These are phyloP conservation scores for Sapria himalayana DNA, from an alignment of 345 rosid genomes.

Conservation along the genomic window DNA sequence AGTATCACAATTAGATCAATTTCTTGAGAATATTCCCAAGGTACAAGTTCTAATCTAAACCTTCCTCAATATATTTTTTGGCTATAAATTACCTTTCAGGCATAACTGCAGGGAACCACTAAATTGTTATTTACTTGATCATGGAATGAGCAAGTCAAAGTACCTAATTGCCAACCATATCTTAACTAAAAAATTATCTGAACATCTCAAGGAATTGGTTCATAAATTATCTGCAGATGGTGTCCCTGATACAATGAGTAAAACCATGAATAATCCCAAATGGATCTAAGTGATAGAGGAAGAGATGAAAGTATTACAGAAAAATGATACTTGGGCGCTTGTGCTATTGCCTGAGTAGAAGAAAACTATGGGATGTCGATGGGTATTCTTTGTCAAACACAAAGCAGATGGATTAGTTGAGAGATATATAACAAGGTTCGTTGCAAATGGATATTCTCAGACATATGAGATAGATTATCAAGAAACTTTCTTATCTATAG, in stretches of 20 bases:
- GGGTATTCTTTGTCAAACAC: not conserved
- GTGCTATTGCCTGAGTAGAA: not conserved
- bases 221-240: not conserved
- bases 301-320: not conserved
- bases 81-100: not conserved
- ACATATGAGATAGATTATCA: not conserved
- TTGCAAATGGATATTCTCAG: too few species aligned
- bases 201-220: not conserved
- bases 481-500: not conserved
- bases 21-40: not conserved
- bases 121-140: not conserved
- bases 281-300: not conserved
- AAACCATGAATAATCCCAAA: not conserved
- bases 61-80: too few species aligned
- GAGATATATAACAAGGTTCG: not conserved
- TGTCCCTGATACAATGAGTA: not conserved
- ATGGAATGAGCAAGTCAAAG: not conserved
- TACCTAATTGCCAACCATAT: conserved; percentile 3
- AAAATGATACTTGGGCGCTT: not conserved
- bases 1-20: not conserved
- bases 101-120: conserved; percentile 1
- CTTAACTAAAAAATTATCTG: not conserved
- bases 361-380: not conserved
- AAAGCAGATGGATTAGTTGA: not conserved
- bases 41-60: too few species aligned